A percentile compares a stretch with the other conserved stretches of the same genome.
phyloP scores from a whole-genome alignment of 805 yeast genomes.

The Candida argentea region DNA sequence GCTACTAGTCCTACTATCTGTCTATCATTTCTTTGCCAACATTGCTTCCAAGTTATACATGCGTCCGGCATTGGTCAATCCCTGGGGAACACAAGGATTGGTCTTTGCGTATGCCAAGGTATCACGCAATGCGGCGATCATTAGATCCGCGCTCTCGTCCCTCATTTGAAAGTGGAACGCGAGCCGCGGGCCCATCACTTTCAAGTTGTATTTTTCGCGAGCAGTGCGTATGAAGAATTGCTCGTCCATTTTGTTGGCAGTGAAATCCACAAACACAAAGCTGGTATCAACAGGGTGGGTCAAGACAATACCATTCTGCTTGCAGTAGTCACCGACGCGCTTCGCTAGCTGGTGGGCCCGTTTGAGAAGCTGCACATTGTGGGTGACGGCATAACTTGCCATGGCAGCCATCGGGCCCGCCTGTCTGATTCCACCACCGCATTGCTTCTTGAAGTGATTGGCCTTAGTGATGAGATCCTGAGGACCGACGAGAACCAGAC shows the following conservation, averaged over 20 bases:
- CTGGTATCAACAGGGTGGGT: slow-evolving; percentile 77
- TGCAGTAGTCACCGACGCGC: slow-evolving; percentile 45
- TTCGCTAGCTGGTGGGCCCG: slow-evolving; percentile 42
- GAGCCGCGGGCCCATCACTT: slow-evolving; percentile 61
- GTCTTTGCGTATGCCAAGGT: slow-evolving; percentile 18
- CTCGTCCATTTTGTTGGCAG: slow-evolving; percentile 45
- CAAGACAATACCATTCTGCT: slow-evolving; percentile 41
- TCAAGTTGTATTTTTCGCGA: slow-evolving; percentile 44
- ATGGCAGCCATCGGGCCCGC: slow-evolving; percentile 71
- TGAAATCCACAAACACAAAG: slow-evolving; percentile 67
- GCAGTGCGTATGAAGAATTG: slow-evolving; percentile 44
- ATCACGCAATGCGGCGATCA: slow-evolving; percentile 47
- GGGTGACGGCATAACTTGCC: slow-evolving; percentile 71
- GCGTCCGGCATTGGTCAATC: slow-evolving; percentile 5
- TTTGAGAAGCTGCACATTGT: slow-evolving; percentile 51
- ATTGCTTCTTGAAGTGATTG: slow-evolving; percentile 81
- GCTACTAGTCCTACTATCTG: too few species aligned
- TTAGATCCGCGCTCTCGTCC: slow-evolving; percentile 18
- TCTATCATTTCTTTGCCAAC: too few species aligned
- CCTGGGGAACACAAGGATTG: slow-evolving; percentile 4
- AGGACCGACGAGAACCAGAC: slow-evolving; percentile 73
- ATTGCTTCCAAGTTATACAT: slow-evolving; percentile 8
- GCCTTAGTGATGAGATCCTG: slow-evolving; percentile 52
- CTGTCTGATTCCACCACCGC: slow-evolving; percentile 92
- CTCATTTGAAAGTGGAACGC: slow-evolving; percentile 59